phyloP scores from a whole-genome alignment of 2,329 filamentous ascomycete genomes.

The Dactylella cylindrospora region DNA sequence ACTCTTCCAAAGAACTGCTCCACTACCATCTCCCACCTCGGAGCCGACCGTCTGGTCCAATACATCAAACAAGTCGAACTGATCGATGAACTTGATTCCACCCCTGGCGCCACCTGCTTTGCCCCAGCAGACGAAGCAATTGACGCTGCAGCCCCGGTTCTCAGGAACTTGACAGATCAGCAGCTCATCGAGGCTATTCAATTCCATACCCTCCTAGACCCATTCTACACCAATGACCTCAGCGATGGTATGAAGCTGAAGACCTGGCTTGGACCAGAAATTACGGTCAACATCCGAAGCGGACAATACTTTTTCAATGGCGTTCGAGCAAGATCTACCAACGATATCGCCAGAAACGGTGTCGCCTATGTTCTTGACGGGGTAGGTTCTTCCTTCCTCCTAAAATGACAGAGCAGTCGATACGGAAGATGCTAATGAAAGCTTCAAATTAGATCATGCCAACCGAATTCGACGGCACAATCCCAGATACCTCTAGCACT shows the following conservation, averaged over 20 bases:
- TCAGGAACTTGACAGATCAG: slow-evolving; percentile 28
- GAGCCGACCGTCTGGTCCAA: slow-evolving; percentile 23
- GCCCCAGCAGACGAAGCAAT: slow-evolving; percentile 32
- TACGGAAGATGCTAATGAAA: background rate
- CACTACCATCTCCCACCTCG: slow-evolving; percentile 29
- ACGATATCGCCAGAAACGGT: slow-evolving; percentile 39
- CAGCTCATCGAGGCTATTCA: slow-evolving; percentile 37
- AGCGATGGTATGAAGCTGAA: slow-evolving; percentile 13
- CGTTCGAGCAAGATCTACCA: slow-evolving; percentile 16
- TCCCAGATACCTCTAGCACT: slow-evolving; percentile 7
- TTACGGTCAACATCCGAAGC: slow-evolving; percentile 25
- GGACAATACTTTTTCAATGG: slow-evolving; percentile 36
- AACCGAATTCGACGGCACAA: slow-evolving; percentile 18
- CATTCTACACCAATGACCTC: slow-evolving; percentile 23
- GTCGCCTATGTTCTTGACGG: slow-evolving; percentile 40
- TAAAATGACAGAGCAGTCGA: background rate
- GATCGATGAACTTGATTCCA: slow-evolving; percentile 34
- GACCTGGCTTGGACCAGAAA: slow-evolving; percentile 12
- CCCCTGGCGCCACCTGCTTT: slow-evolving; percentile 37
- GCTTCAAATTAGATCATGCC: slow-evolving; percentile 44
- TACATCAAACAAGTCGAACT: slow-evolving; percentile 31
- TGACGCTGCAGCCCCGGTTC: slow-evolving; percentile 17
- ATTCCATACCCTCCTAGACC: slow-evolving; percentile 28
- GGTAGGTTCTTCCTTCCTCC: slow-evolving; percentile 22
- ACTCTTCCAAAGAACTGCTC: slow-evolving; percentile 36